A percentile compares a stretch with the other conserved stretches of the same genome.
These are phyloP conservation scores for Tolypocladium endophyticum DNA, from an alignment of 2,329 filamentous ascomycete genomes.

Conservation along the genomic window DNA sequence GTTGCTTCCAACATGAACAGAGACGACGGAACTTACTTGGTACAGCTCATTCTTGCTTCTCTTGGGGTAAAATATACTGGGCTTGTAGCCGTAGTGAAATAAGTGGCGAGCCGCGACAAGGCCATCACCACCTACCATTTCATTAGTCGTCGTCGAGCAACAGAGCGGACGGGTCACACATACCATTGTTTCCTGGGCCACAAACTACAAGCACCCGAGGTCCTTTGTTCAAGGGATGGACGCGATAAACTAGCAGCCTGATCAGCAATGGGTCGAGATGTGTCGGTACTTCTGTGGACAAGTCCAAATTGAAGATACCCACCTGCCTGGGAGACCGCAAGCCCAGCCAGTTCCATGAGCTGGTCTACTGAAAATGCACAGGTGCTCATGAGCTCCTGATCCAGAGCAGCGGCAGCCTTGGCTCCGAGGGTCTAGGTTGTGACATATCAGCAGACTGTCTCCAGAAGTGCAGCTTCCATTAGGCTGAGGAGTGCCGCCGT, in stretches of 20 bases:
- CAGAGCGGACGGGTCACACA: neutral
- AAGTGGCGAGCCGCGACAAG: slow-evolving; percentile 90
- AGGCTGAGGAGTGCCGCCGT: neutral
- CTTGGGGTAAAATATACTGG: slow-evolving; percentile 88
- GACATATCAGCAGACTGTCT: slow-evolving; percentile 1
- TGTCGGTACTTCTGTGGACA: neutral
- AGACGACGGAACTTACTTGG: slow-evolving; percentile 40
- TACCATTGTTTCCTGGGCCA: slow-evolving; percentile 68
- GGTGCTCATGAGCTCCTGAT: slow-evolving; percentile 86
- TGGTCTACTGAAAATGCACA: slow-evolving; percentile 90
- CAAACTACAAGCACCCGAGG: slow-evolving; percentile 77
- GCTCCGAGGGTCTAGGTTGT: slow-evolving; percentile 64
- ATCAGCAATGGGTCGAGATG: neutral
- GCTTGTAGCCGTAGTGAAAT: slow-evolving; percentile 81
- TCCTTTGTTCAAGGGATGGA: slow-evolving; percentile 67
- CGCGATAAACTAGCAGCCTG: slow-evolving; percentile 55
- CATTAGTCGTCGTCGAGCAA: neutral
- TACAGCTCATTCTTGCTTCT: slow-evolving; percentile 84
- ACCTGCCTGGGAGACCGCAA: slow-evolving; percentile 89
- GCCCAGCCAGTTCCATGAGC: slow-evolving; percentile 89
- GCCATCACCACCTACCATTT: slow-evolving; percentile 71
- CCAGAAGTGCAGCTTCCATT: neutral
- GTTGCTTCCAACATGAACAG: neutral
- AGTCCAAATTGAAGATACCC: slow-evolving; percentile 3
- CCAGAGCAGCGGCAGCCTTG: slow-evolving; percentile 78